phyloP scores from a whole-genome alignment of 23 red algal genomes.

The Agarophyton chilense region DNA sequence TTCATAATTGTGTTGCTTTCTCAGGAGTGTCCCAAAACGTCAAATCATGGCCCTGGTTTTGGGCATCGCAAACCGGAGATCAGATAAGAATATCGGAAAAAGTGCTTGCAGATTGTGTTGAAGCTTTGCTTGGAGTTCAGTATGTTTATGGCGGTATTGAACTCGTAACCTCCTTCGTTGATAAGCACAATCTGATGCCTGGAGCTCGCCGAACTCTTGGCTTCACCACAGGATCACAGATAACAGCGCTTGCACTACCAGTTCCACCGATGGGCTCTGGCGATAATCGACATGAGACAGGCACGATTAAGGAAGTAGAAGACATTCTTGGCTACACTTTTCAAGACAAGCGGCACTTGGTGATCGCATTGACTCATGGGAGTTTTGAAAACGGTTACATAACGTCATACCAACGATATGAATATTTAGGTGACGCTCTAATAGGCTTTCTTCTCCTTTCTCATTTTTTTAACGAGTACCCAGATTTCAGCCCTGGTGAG shows the following conservation, averaged over 20 bases:
- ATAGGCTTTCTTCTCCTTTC: constrained; percentile 63
- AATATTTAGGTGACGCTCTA: constrained; percentile 76
- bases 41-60: constrained; percentile 78
- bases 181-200: constrained; percentile 43
- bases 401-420: constrained; percentile 70
- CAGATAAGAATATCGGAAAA: constrained; percentile 43
- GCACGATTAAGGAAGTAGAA: constrained; percentile 36
- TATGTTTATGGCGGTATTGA: constrained; percentile 59
- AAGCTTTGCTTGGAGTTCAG: constrained; percentile 65
- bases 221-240: neutral
- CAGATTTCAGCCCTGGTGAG: constrained; percentile 55
- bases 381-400: constrained; percentile 48
- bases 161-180: constrained; percentile 40
- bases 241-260: neutral
- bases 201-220: constrained; percentile 22
- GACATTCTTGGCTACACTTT: constrained; percentile 61
- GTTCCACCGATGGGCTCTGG: constrained; percentile 14
- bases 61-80: constrained; percentile 42
- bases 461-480: constrained; percentile 57
- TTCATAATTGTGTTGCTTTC: constrained; percentile 65
- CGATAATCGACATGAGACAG: constrained; percentile 33
- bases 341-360: constrained; percentile 53
- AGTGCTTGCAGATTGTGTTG: constrained; percentile 73
- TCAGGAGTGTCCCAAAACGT: constrained; percentile 50
- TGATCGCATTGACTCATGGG: constrained; percentile 68